Conservation (phyloP, 1,284 basidiomycete genomes). For the Microbotryum saponariae region DNA sequence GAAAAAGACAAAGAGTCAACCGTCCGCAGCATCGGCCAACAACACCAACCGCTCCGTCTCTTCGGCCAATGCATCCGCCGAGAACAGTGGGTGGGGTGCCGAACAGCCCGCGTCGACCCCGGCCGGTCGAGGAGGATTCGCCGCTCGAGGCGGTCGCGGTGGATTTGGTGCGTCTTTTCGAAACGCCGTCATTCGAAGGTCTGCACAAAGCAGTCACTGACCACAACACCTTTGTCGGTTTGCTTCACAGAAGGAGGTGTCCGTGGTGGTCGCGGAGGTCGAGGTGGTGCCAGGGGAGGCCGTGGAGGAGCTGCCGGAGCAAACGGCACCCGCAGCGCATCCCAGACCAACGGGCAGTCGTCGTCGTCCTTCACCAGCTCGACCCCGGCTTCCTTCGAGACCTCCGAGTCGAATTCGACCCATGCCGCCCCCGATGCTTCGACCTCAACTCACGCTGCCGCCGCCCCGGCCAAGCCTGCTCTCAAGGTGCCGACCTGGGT, state of each 20-base stretch:
- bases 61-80: background rate
- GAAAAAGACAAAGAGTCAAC: slow-evolving; percentile 66
- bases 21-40: background rate
- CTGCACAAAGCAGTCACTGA: background rate
- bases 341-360: slow-evolving; percentile 15
- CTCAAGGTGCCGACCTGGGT: background rate
- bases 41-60: slow-evolving; percentile 5
- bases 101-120: background rate
- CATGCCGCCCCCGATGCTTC: slow-evolving; percentile 3
- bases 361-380: slow-evolving; percentile 11
- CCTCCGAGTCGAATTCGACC: slow-evolving; percentile 7
- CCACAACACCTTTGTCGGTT: background rate
- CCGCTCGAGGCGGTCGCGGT: slow-evolving; percentile 19
- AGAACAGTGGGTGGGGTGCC: background rate
- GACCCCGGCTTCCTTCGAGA: slow-evolving; percentile 25
- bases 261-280: slow-evolving; percentile 48
- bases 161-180: slow-evolving; percentile 19
- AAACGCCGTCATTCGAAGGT: background rate
- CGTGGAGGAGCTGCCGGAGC: slow-evolving; percentile 53
- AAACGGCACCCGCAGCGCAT: slow-evolving; percentile 21
- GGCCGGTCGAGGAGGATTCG: slow-evolving; percentile 21
- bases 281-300: slow-evolving; percentile 60
- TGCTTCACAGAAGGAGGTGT: background rate
- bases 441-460: slow-evolving; percentile 3
- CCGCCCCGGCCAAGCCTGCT: slow-evolving; percentile 13